Evolutionary conservation across 352 stramenopile genomes (phyloP), one percentile per base, ranked within the genome.

Genomic region (Globisporangium middletonii): DNA sequence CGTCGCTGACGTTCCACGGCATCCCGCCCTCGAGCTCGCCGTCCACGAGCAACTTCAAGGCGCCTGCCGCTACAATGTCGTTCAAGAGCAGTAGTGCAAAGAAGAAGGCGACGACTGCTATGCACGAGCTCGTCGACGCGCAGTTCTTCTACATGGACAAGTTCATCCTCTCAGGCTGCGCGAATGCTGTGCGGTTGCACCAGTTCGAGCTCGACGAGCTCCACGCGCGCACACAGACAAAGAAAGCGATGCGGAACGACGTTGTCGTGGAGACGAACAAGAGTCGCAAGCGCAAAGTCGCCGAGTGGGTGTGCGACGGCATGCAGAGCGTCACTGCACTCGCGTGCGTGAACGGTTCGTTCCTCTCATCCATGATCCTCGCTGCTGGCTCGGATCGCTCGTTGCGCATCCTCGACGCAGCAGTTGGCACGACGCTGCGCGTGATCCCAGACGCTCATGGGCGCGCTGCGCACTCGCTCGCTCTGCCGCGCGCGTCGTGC

Each of bases 71-170:
- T 23, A 23, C 18, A 12, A 42, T 9, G 8, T 54, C 57, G 2
- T 62, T 65, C 26, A 65, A n/a, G 23, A 50, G 47, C 48, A 69
- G 67, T 51, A 85, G 65, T 44, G 64, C 73, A 26, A 86, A 86
- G 60, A 88, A 80, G 53, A 57, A 54, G 45, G 19, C 44, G 44
- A 16, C 12, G 12, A 30, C 13, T 3, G 61, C 69, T 18, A 65
- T 69, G 52, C 73, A 79, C 35, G 77, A 88, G n/a, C 64, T 94
- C 23, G 63, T 83, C 18, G 77, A 90, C 58, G 75, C 79, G 18
- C 60, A 65, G 27, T 95, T 95, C 55, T 95, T 92, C 57, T 94
- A 93, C 64, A 88, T 94, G 80, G 86, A 95, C 68, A 90, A 89
- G 62, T 95, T 95, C 52, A 59, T 94, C 28, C 55, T 92, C 7